These are phyloP conservation scores for Moniliophthora roreri DNA, from an alignment of 1,284 basidiomycete species.

Conservation along the genomic window DNA sequence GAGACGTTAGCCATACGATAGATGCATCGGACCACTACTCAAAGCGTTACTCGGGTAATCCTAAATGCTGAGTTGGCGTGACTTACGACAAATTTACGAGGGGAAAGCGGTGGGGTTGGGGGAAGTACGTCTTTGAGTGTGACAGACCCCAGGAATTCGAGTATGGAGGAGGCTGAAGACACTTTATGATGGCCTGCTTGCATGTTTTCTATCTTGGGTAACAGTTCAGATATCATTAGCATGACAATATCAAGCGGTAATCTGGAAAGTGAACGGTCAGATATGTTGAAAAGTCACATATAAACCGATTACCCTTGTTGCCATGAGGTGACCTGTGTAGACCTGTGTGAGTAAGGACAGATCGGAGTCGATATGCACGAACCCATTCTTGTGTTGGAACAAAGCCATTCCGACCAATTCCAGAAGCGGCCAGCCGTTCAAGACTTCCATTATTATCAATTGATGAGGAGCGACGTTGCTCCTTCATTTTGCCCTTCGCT, in stretches of 20 bases:
- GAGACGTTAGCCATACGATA: slow-evolving; percentile 83
- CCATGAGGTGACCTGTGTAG: slow-evolving; percentile 74
- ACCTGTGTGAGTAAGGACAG: slow-evolving; percentile 3
- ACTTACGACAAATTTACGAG: slow-evolving; percentile 75
- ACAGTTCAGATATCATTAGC: slow-evolving; percentile 80
- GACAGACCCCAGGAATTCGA: slow-evolving; percentile 69
- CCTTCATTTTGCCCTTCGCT: slow-evolving; percentile 85
- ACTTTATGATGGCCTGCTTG: slow-evolving; percentile 66
- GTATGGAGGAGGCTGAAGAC: slow-evolving; percentile 63
- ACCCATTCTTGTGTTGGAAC: slow-evolving; percentile 95
- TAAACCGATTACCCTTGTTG: slow-evolving; percentile 65
- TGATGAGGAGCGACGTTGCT: slow-evolving; percentile 60
- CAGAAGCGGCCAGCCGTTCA: slow-evolving; percentile 62
- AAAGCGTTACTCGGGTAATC: slow-evolving; percentile 10
- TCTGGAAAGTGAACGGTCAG: slow-evolving; percentile 34
- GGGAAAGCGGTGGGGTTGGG: slow-evolving; percentile 57
- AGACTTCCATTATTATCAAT: slow-evolving; percentile 57
- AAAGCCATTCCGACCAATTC: slow-evolving; percentile 85
- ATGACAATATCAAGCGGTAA: slow-evolving; percentile 85
- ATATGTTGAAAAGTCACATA: neutral
- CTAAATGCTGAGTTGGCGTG: slow-evolving; percentile 1
- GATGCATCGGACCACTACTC: slow-evolving; percentile 86
- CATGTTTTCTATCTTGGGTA: slow-evolving; percentile 83
- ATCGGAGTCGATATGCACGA: slow-evolving; percentile 27
- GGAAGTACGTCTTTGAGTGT: slow-evolving; percentile 71